These are phyloP conservation scores for Debaryomyces fabryi DNA, from an alignment of 1,139 yeast genomes.

Conservation along the genomic window DNA sequence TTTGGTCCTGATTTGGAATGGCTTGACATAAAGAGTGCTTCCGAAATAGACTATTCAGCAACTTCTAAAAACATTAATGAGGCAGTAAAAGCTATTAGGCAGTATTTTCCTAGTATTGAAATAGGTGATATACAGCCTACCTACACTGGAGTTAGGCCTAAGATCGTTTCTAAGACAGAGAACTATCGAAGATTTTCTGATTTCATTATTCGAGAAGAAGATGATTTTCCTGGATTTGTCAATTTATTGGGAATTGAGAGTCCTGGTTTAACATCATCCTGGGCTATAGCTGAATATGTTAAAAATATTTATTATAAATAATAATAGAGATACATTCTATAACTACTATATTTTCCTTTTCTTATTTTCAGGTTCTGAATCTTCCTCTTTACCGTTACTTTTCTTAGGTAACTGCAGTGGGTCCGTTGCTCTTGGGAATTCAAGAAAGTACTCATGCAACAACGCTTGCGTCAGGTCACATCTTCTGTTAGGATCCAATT, in stretches of 20 bases:
- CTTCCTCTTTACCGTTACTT: slow-evolving; percentile 26
- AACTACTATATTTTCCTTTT: slow-evolving; percentile 13
- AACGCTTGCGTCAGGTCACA: slow-evolving; percentile 69
- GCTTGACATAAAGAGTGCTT: slow-evolving; percentile 49
- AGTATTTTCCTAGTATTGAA: slow-evolving; percentile 65
- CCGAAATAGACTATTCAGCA: slow-evolving; percentile 51
- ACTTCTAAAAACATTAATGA: slow-evolving; percentile 48
- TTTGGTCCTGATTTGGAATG: slow-evolving; percentile 94
- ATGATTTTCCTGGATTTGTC: slow-evolving; percentile 75
- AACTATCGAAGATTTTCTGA: slow-evolving; percentile 58
- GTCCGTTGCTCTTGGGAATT: slow-evolving; percentile 74
- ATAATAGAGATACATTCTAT: slow-evolving; percentile 7
- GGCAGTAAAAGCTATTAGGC: slow-evolving; percentile 61
- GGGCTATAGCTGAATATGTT: slow-evolving; percentile 83
- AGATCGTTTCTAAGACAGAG: slow-evolving; percentile 52
- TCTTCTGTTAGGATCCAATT: slow-evolving; percentile 76
- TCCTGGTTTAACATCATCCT: slow-evolving; percentile 81
- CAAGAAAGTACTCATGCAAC: slow-evolving; percentile 68
- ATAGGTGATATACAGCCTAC: slow-evolving; percentile 58
- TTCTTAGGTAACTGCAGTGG: slow-evolving; percentile 70
- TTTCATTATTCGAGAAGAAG: slow-evolving; percentile 64
- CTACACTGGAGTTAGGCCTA: slow-evolving; percentile 85
- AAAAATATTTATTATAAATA: slow-evolving; percentile 37
- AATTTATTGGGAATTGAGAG: slow-evolving; percentile 84
- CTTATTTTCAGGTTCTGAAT: slow-evolving; percentile 14